Conservation (phyloP, 345 rosid genomes). For the Raphanus sativus region DNA sequence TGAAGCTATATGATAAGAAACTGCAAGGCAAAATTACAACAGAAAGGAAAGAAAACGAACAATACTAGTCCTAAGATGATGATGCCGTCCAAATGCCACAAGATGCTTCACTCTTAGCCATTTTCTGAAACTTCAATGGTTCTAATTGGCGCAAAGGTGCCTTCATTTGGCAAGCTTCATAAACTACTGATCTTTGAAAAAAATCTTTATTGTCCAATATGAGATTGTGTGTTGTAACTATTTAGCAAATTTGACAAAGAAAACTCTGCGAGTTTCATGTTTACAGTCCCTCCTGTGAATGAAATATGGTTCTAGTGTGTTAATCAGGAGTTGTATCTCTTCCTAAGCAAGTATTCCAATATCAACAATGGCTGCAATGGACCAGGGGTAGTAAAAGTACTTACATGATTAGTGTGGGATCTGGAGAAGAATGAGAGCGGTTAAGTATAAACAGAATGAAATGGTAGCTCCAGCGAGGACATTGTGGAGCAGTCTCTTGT, state of each 20-base stretch:
- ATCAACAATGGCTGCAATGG: background rate
- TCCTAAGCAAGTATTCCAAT: slow-evolving; percentile 1
- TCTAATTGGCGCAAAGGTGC: slow-evolving; percentile 23
- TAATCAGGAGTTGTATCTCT: background rate
- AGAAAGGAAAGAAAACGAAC: slow-evolving; percentile 18
- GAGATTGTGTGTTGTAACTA: slow-evolving; percentile 19
- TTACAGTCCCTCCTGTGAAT: slow-evolving; percentile 28
- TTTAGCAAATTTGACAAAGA: slow-evolving; percentile 19
- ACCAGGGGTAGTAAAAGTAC: background rate
- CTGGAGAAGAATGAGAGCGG: slow-evolving; percentile 70
- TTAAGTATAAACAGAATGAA: slow-evolving; percentile 52
- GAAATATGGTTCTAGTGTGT: background rate
- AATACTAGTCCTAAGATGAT: slow-evolving; percentile 18
- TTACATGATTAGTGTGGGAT: slow-evolving; percentile 58
- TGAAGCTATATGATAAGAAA: slow-evolving; percentile 19
- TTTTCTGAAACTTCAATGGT: slow-evolving; percentile 7
- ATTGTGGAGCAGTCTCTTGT: slow-evolving; percentile 62
- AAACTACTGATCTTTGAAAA: slow-evolving; percentile 7
- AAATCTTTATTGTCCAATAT: slow-evolving; percentile 25
- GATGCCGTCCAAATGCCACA: slow-evolving; percentile 21
- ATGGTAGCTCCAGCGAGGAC: slow-evolving; percentile 60
- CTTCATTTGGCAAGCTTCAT: slow-evolving; percentile 27
- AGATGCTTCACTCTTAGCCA: slow-evolving; percentile 18
- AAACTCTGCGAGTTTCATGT: slow-evolving; percentile 16
- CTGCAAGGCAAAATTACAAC: slow-evolving; percentile 34